phyloP scores from a whole-genome alignment of 805 yeast genomes.

The Hagleromyces aurorensis region DNA sequence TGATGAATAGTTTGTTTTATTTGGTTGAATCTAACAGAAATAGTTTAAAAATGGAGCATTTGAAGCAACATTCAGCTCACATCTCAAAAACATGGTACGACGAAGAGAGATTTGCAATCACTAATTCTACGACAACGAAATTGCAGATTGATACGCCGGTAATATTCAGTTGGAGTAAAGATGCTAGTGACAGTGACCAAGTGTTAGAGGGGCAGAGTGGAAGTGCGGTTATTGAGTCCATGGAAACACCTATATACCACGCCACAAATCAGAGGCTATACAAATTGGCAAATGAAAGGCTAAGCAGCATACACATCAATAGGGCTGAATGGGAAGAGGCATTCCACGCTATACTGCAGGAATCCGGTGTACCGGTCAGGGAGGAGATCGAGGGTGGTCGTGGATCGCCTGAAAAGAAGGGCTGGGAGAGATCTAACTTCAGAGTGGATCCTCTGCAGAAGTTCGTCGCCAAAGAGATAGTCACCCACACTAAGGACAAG shows the following conservation, averaged over 20 bases:
- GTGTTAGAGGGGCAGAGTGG: conserved; percentile 1
- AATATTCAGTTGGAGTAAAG: conserved; percentile 26
- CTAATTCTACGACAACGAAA: conserved; percentile 9
- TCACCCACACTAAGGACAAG: conserved; percentile 22
- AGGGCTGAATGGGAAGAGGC: conserved; percentile 4
- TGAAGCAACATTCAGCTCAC: conserved; percentile 5
- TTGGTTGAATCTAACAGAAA: conserved; percentile 2
- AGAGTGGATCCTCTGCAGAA: conserved; percentile 27
- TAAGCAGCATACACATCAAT: conserved; percentile 5
- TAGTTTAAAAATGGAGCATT: conserved; percentile 5
- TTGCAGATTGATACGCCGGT: conserved; percentile 22
- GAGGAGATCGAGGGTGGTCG: conserved; percentile 1
- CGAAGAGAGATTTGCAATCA: conserved; percentile 13
- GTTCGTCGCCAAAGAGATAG: conserved; percentile 23
- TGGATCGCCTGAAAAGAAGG: conserved; percentile 2
- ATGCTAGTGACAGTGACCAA: conserved; percentile 4
- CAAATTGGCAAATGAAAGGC: conserved; percentile 7
- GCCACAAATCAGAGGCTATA: conserved; percentile 14
- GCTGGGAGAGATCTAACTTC: conserved; percentile 14
- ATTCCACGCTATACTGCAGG: conserved; percentile 1
- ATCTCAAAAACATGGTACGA: conserved; percentile 19
- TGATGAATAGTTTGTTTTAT: conserved; percentile 17
- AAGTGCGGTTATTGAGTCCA: not conserved
- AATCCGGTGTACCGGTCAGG: not conserved
- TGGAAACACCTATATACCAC: conserved; percentile 2